phyloP scores from a whole-genome alignment of 345 rosid species.

The Brassica cretica region DNA sequence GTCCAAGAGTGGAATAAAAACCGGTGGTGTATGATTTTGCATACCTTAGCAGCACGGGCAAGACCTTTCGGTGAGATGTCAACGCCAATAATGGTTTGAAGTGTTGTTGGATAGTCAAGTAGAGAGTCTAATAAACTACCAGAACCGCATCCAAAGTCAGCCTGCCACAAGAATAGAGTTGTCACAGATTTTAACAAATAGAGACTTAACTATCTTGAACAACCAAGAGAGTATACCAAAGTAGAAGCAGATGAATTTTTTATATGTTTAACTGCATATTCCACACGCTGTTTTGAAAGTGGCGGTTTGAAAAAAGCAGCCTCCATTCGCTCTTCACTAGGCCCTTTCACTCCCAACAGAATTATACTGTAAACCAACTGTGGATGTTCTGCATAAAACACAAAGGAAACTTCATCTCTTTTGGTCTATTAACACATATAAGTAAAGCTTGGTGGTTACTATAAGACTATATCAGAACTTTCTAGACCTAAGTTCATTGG shows the following conservation, averaged over 20 bases:
- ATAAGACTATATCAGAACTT: too few relatives aligned
- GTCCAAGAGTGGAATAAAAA: not conserved
- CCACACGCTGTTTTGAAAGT: constrained; percentile 92
- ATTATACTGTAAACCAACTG: constrained; percentile 51
- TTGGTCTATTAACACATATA: not conserved
- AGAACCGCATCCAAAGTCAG: constrained; percentile 94
- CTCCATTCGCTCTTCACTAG: constrained; percentile 92
- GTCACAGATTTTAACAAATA: not conserved
- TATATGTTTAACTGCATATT: constrained; percentile 80
- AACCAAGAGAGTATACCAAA: constrained; percentile 54
- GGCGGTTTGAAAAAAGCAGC: constrained; percentile 93
- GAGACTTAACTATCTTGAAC: not conserved
- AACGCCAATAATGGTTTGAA: constrained; percentile 73
- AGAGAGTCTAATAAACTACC: constrained; percentile 87
- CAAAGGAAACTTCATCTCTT: constrained; percentile 11
- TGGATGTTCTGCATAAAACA: constrained; percentile 40
- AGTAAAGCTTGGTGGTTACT: not conserved
- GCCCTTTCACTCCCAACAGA: constrained; percentile 65
- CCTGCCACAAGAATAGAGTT: constrained; percentile 43
- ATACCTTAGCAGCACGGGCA: constrained; percentile 89
- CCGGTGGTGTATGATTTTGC: not conserved
- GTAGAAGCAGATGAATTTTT: constrained; percentile 67
- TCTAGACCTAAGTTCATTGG: too few relatives aligned
- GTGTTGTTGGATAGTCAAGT: constrained; percentile 69
- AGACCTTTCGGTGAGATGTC: constrained; percentile 84